Evolutionary conservation across 805 yeast genomes (phyloP), one percentile per base, ranked within the genome.

Genomic region (Wickerhamiella galacta): DNA sequence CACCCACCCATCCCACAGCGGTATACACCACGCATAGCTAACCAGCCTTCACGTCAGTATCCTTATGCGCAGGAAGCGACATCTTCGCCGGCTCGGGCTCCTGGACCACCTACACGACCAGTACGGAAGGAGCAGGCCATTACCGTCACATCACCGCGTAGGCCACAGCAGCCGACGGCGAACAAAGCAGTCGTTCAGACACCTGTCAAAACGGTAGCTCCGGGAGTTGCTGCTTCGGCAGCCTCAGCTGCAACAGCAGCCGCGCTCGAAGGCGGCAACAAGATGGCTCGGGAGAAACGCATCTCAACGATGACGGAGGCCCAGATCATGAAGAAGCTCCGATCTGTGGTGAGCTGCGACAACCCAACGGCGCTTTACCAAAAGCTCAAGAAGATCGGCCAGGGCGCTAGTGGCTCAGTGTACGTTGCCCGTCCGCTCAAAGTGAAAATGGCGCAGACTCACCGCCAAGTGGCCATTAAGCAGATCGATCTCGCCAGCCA

Each of bases 381-480:
- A 34, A 60, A 54, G 39, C 45, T 87, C 40, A 65, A 69, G 24
- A 85, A 87, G 53, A 76, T 90, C 41, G 99, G 99, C 1, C 98
- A 90, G 58, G 98, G 99, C 49, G 98, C 98, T 0, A 76, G 92
- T 11, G 99, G 98, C 34, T 93, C 93, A 25, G 99, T 90, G 20
- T 90, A 75, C 48, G 81, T 90, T 20, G 95, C 95, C 0, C 70
- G 74, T 28, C 62, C 62, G n/a, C 44, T 59, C n/a, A 57, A 49
- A 19, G 46, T 48, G 24, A 45, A 42, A 23, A 50, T 57, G 21
- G 64, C 41, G 27, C 32, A 37, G 18, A 39, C 38, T 16, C 47
- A 51, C 34, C 42, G 42, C 16, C 46, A 38, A 14, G 95, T 90
- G 24, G 99, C 99, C 6, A 80, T 90, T 45, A 90, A 90, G 53